phyloP scores from a whole-genome alignment of 2,329 filamentous ascomycete species.

The Colletotrichum tanaceti region DNA sequence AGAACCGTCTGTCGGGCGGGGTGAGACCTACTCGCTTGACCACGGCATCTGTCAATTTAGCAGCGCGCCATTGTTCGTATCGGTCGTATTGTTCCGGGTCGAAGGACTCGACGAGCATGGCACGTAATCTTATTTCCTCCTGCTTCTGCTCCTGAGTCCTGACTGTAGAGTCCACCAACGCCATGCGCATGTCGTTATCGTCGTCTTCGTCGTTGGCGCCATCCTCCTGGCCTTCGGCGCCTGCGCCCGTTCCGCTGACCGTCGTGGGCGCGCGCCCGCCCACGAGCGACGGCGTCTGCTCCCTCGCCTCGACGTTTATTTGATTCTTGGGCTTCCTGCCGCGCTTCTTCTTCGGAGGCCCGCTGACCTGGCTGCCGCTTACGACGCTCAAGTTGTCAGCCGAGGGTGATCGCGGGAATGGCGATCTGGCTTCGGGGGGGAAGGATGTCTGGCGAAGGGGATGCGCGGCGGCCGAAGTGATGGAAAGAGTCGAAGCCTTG shows the following conservation, averaged over 20 bases:
- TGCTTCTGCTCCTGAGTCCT: slow-evolving; percentile 76
- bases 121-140: slow-evolving; percentile 67
- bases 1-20: neutral
- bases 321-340: slow-evolving; percentile 70
- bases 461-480: slow-evolving; percentile 65
- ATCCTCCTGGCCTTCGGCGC: slow-evolving; percentile 57
- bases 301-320: slow-evolving; percentile 57
- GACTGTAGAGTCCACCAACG: slow-evolving; percentile 68
- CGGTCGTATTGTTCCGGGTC: slow-evolving; percentile 74
- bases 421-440: slow-evolving; percentile 71
- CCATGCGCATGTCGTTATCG: slow-evolving; percentile 60
- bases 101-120: slow-evolving; percentile 73
- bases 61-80: slow-evolving; percentile 77
- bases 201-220: slow-evolving; percentile 70
- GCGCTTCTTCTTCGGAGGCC: slow-evolving; percentile 67
- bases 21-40: slow-evolving; percentile 70
- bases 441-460: slow-evolving; percentile 86
- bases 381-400: slow-evolving; percentile 70
- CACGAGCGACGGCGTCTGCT: slow-evolving; percentile 55
- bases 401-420: slow-evolving; percentile 73
- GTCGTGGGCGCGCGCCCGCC: slow-evolving; percentile 60
- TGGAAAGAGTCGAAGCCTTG: slow-evolving; percentile 74
- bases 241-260: slow-evolving; percentile 55
- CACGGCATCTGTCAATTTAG: slow-evolving; percentile 74
- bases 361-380: slow-evolving; percentile 70